These are phyloP conservation scores for Aphanomyces stellatus DNA, from an alignment of 352 stramenopile genomes.

Conservation along the genomic window DNA sequence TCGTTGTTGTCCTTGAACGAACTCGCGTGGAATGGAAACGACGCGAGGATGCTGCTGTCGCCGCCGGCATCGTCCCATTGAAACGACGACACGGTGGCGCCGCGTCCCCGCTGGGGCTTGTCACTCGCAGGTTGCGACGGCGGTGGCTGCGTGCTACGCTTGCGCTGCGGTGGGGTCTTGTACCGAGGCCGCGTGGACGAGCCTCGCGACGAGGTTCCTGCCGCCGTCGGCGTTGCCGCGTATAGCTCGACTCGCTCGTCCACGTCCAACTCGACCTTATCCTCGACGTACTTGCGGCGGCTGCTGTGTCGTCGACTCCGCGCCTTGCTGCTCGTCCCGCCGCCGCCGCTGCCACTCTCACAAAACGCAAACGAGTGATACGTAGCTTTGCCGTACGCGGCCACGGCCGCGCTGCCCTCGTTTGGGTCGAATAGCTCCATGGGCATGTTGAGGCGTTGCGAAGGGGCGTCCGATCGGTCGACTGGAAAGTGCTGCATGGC, in stretches of 20 bases:
- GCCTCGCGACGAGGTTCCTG: no score
- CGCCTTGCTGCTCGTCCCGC: neutral
- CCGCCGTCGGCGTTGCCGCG: neutral
- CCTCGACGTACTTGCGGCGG: neutral
- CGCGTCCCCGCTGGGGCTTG: neutral
- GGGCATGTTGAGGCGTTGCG: no score
- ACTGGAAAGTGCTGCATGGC: no score
- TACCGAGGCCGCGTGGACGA: neutral
- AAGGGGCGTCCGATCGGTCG: no score
- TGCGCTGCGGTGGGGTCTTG: no score
- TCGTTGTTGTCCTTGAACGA: constrained; percentile 19
- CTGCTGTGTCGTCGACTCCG: neutral
- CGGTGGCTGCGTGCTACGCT: no score
- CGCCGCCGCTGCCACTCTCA: neutral
- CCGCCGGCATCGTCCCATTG: constrained; percentile 1
- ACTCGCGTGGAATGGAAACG: constrained; percentile 20
- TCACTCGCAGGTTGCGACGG: no score
- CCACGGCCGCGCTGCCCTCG: neutral
- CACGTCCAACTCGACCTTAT: neutral
- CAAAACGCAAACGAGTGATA: constrained; percentile 2
- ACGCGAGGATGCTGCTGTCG: constrained; percentile 11
- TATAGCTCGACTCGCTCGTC: neutral
- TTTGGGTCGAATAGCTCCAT: neutral
- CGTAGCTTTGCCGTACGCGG: neutral
- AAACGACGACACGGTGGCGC: neutral